These are phyloP conservation scores for Primulina eburnea DNA, from an alignment of 257 asterid species.

Conservation along the genomic window DNA sequence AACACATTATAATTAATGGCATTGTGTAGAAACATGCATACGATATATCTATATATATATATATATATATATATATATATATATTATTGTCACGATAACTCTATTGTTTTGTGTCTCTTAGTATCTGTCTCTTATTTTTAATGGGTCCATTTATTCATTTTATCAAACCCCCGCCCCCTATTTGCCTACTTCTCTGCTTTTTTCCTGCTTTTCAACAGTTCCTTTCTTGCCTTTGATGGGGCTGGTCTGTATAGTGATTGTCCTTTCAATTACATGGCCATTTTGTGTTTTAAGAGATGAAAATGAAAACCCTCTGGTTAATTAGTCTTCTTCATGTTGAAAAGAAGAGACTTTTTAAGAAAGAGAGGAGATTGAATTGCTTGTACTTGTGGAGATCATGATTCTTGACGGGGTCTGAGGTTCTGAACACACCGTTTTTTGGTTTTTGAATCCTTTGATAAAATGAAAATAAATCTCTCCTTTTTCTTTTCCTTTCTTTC, in stretches of 20 bases:
- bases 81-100: neutral
- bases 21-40: too few relatives aligned
- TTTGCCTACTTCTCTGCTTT: neutral
- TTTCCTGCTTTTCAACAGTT: constrained; percentile 15
- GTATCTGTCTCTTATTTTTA: constrained; percentile 28
- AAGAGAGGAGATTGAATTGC: constrained; percentile 10
- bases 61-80: too few relatives aligned
- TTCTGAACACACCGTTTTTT: constrained; percentile 54
- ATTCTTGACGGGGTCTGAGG: constrained; percentile 49
- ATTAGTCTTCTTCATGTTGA: neutral
- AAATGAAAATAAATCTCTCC: constrained; percentile 13
- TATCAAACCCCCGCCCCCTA: neutral
- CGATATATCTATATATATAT: too few relatives aligned
- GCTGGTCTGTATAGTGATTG: constrained; percentile 29
- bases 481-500: constrained; percentile 29
- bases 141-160: constrained; percentile 37
- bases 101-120: constrained; percentile 33
- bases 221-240: constrained; percentile 35
- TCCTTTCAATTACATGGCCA: constrained; percentile 31
- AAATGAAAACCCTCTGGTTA: constrained; percentile 37
- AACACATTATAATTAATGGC: constrained; percentile 12
- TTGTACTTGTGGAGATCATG: constrained; percentile 30
- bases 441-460: constrained; percentile 53
- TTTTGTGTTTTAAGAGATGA: constrained; percentile 27
- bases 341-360: constrained; percentile 36